Percentiles rank a stretch among this genome's conserved stretches.
Evolutionary conservation across 1,284 basidiomycete species (phyloP).

Genomic region (Coniferiporia weirii): DNA sequence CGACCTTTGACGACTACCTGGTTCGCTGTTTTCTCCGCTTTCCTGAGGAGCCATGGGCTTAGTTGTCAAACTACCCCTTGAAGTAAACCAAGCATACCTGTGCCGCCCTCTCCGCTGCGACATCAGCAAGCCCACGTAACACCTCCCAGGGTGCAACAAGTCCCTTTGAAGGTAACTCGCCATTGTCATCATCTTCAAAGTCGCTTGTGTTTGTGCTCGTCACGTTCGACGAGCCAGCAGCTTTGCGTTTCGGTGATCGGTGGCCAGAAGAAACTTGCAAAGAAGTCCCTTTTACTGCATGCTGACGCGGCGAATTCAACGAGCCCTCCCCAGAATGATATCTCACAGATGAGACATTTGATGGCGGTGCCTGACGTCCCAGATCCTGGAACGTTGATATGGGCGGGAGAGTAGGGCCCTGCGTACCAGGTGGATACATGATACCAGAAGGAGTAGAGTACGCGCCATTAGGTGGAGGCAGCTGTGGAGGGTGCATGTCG

Average conservation of each 20-base stretch:
- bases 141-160: conserved; percentile 82
- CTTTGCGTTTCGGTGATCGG: conserved; percentile 45
- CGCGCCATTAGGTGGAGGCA: conserved; percentile 24
- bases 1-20: conserved; percentile 67
- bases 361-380: conserved; percentile 41
- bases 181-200: conserved; percentile 63
- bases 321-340: conserved; percentile 45
- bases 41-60: conserved; percentile 39
- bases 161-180: conserved; percentile 74
- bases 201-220: conserved; percentile 76
- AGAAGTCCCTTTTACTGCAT: conserved; percentile 29
- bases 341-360: conserved; percentile 53
- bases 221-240: conserved; percentile 54
- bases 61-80: conserved; percentile 11
- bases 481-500: conserved; percentile 27
- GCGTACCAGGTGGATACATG: conserved; percentile 23
- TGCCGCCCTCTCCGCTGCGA: conserved; percentile 69
- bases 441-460: conserved; percentile 9
- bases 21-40: conserved; percentile 68
- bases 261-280: conserved; percentile 31
- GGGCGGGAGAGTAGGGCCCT: conserved; percentile 56
- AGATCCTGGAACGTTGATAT: conserved; percentile 65
- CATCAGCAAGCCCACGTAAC: conserved; percentile 71
- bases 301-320: conserved; percentile 32
- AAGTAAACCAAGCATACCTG: conserved; percentile 41